Evolutionary conservation across 179 eudicot genomes (phyloP), one percentile per base, ranked within the genome.

Genomic region (Actinidia polygama): DNA sequence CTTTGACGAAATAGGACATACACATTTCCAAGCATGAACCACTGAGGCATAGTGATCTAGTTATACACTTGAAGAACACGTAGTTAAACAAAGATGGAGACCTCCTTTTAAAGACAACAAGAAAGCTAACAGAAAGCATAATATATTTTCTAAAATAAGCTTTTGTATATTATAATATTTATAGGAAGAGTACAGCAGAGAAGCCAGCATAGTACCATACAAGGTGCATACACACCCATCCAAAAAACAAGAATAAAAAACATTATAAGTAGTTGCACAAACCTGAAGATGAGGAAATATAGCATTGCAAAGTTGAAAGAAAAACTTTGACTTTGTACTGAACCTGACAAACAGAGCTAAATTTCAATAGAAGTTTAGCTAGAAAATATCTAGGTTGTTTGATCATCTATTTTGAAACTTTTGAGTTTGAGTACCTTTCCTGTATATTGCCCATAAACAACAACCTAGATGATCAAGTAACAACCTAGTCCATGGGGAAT

Each of bases 251-350:
- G 40, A 55, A 21, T 11, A 64, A 79, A 79, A 73, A 63, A 26
- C 51, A n/a, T 0, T 21, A 26, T 18, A 40, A 61, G 16, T 36
- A 63, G 77, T 69, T 76, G 15, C 3, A 57, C 79, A 55, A 83
- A 96, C 99, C 97, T 95, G 99, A 79, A 95, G 90, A 74, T 82
- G 87, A 82, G 95, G 97, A 82, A 91, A 82, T 76, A 91, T 82
- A 58, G 59, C 73, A 23, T 89, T 83, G 79, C 89, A 92, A 24
- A 89, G 91, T 75, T 84, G 80, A 79, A 84, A 76, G 81, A 96
- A 84, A 77, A 90, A 80, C 79, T 91, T 86, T 58, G 91, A 93
- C 90, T 88, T 95, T 64, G 47, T 74, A 14, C 92, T 72, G 49
- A 93, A 88, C 92, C 98, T 96, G 91, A 81, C 68, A 71, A 79